phyloP scores from a whole-genome alignment of 2,329 filamentous ascomycete genomes.

The Alternaria consortialis region DNA sequence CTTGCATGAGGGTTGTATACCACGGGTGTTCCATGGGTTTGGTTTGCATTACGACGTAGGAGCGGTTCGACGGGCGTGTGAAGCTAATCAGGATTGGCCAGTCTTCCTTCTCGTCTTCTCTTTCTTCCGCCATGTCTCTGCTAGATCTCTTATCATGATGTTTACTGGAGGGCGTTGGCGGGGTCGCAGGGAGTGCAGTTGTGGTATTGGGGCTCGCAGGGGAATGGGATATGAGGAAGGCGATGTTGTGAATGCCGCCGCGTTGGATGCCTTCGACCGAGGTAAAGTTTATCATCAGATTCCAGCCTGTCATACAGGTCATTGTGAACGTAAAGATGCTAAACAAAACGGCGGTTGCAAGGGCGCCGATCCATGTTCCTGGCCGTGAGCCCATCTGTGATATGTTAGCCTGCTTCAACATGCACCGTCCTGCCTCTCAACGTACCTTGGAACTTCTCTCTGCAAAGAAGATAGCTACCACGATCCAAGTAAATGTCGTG shows the following conservation, averaged over 20 bases:
- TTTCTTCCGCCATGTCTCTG: background rate
- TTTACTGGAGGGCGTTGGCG: slow-evolving; percentile 17
- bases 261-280: slow-evolving; percentile 80
- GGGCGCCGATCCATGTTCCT: slow-evolving; percentile 65
- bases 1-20: slow-evolving; percentile 74
- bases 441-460: slow-evolving; percentile 61
- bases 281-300: slow-evolving; percentile 77
- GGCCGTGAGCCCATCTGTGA: slow-evolving; percentile 33
- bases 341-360: slow-evolving; percentile 77
- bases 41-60: slow-evolving; percentile 80
- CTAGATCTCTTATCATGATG: slow-evolving; percentile 16
- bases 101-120: slow-evolving; percentile 19
- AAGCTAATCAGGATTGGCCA: slow-evolving; percentile 21
- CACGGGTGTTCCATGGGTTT: slow-evolving; percentile 83
- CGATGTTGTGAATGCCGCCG: slow-evolving; percentile 72
- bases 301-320: slow-evolving; percentile 74
- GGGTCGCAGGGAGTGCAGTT: slow-evolving; percentile 19
- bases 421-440: background rate
- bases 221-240: slow-evolving; percentile 63
- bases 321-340: slow-evolving; percentile 82
- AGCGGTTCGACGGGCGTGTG: slow-evolving; percentile 18
- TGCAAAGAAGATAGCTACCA: slow-evolving; percentile 70
- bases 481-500: slow-evolving; percentile 70
- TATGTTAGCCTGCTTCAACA: background rate
- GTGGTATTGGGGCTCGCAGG: slow-evolving; percentile 13